These are phyloP conservation scores for Monilinia vaccinii-corymbosi DNA, from an alignment of 2,329 filamentous ascomycete genomes.

Conservation along the genomic window DNA sequence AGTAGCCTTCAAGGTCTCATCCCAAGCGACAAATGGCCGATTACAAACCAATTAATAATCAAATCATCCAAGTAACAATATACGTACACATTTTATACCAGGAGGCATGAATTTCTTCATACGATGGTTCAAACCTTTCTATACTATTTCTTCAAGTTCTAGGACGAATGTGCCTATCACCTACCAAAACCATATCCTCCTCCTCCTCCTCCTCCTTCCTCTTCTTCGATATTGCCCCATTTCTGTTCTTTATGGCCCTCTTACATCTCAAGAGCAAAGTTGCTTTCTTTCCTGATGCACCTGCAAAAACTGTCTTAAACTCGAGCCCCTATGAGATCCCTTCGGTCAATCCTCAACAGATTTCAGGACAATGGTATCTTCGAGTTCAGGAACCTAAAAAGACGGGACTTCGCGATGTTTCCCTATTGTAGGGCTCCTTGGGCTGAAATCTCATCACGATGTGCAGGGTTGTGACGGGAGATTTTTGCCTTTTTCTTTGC, in stretches of 20 bases:
- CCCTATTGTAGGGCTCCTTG: neutral
- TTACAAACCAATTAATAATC: constrained; percentile 9
- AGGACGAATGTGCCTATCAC: too few relatives aligned
- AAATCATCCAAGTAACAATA: too few relatives aligned
- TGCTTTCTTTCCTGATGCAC: neutral
- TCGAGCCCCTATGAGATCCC: neutral
- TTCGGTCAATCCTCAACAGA: neutral
- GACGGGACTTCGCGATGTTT: neutral
- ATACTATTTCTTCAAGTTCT: too few relatives aligned
- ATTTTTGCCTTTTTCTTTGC: neutral
- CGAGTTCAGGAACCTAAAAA: neutral
- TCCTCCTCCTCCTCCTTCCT: too few relatives aligned
- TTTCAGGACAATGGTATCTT: neutral
- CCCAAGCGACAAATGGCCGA: constrained; percentile 1
- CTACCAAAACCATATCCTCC: too few relatives aligned
- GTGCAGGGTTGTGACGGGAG: neutral
- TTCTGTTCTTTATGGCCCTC: too few relatives aligned
- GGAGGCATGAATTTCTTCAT: too few relatives aligned
- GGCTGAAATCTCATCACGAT: neutral
- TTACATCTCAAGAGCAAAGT: too few relatives aligned
- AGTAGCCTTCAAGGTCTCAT: constrained; percentile 2
- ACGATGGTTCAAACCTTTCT: too few relatives aligned
- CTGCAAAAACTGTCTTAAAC: neutral
- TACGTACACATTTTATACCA: too few relatives aligned
- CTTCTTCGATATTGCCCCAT: too few relatives aligned